A percentile compares a stretch with the other conserved stretches of the same genome.
These are phyloP conservation scores for Ophiognomonia clavigignenti-juglandacearum DNA, from an alignment of 2,329 filamentous ascomycete species.

Conservation along the genomic window DNA sequence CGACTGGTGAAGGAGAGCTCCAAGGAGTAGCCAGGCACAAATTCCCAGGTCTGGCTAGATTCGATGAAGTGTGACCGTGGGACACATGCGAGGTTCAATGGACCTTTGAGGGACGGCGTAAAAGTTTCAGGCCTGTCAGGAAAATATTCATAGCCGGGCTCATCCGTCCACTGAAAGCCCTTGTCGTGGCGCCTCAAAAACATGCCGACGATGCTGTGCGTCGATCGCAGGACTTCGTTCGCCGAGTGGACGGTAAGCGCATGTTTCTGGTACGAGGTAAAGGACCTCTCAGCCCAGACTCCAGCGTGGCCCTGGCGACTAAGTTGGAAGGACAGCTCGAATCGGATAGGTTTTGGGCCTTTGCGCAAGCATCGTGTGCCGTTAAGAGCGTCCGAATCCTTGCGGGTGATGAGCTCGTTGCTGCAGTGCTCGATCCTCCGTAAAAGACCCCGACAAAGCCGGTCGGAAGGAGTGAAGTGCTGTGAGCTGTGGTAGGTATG, in stretches of 20 bases:
- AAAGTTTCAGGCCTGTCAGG: slow-evolving; percentile 33
- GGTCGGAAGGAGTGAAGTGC: slow-evolving; percentile 37
- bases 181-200: slow-evolving; percentile 47
- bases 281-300: slow-evolving; percentile 39
- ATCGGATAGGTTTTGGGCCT: slow-evolving; percentile 38
- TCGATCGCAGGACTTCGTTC: slow-evolving; percentile 43
- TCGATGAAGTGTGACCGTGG: slow-evolving; percentile 40
- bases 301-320: slow-evolving; percentile 31
- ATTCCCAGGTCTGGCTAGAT: slow-evolving; percentile 39
- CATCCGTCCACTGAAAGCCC: slow-evolving; percentile 43
- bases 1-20: slow-evolving; percentile 40
- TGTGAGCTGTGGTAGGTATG: slow-evolving; percentile 43
- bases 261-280: slow-evolving; percentile 46
- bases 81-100: slow-evolving; percentile 41
- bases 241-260: slow-evolving; percentile 37
- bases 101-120: slow-evolving; percentile 35
- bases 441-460: slow-evolving; percentile 44
- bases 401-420: slow-evolving; percentile 48
- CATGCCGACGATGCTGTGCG: slow-evolving; percentile 45
- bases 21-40: slow-evolving; percentile 45
- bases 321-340: slow-evolving; percentile 44
- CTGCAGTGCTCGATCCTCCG: slow-evolving; percentile 47
- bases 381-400: slow-evolving; percentile 42
- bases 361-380: slow-evolving; percentile 20
- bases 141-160: slow-evolving; percentile 34